Evolutionary conservation across 371 early-diverging fungal genomes (phyloP).

Genomic region (Encephalitozoon hellem): DNA sequence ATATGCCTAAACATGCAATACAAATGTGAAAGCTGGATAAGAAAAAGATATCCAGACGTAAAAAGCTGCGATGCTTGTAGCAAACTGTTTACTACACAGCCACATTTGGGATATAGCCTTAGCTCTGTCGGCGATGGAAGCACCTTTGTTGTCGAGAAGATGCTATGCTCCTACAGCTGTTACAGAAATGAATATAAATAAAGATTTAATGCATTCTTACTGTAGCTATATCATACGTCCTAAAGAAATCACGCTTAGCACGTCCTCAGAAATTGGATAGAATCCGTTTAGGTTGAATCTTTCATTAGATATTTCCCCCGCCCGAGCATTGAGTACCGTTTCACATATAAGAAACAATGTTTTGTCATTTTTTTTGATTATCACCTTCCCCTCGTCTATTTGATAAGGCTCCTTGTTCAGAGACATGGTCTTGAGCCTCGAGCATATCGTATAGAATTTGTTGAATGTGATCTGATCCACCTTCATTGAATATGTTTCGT

Average conservation of each 20-base stretch:
- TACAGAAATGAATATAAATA: slow-evolving; percentile 20
- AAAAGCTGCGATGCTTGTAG: slow-evolving; percentile 56
- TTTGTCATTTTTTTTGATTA: not conserved
- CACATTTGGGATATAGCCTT: slow-evolving; percentile 27
- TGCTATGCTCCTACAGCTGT: slow-evolving; percentile 28
- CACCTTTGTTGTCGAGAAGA: slow-evolving; percentile 46
- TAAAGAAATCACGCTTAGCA: not conserved
- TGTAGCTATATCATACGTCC: not conserved
- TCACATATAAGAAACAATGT: not conserved
- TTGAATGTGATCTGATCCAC: slow-evolving; percentile 6
- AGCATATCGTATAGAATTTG: not conserved
- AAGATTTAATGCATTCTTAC: not conserved
- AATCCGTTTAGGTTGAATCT: not conserved
- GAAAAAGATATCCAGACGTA: slow-evolving; percentile 22
- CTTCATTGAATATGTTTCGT: slow-evolving; percentile 1
- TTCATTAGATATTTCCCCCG: not conserved
- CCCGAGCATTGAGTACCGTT: not conserved
- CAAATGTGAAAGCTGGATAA: slow-evolving; percentile 37
- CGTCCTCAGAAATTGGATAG: not conserved
- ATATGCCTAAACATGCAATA: slow-evolving; percentile 32
- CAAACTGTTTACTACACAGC: slow-evolving; percentile 47
- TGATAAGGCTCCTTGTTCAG: not conserved
- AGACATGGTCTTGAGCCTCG: not conserved
- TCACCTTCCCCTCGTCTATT: not conserved
- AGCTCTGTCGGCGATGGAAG: slow-evolving; percentile 38